A percentile compares a stretch with the other conserved stretches of the same genome.
These are phyloP conservation scores for Spiraea crenata DNA, from an alignment of 331 rosid species.

Conservation along the genomic window DNA sequence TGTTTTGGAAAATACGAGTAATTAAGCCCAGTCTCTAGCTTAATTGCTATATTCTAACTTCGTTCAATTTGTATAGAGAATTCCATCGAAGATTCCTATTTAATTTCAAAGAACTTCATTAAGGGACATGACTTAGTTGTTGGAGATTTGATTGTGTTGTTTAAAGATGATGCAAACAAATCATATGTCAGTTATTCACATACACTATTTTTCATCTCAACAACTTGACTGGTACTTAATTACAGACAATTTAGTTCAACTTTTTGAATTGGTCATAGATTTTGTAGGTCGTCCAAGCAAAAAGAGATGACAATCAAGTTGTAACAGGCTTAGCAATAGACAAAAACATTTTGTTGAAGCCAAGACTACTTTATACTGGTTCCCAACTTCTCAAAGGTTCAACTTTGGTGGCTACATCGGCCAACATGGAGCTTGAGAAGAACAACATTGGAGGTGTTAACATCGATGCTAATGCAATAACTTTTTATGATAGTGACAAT, in stretches of 20 bases:
- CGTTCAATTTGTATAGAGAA: neutral
- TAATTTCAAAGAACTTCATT: constrained; percentile 12
- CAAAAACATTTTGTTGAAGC: too few relatives aligned
- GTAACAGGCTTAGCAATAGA: too few relatives aligned
- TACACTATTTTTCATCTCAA: neutral
- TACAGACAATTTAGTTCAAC: neutral
- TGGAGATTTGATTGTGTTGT: constrained; percentile 28
- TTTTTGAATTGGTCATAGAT: too few relatives aligned
- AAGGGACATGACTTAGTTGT: neutral
- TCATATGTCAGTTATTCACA: constrained; percentile 21
- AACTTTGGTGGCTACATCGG: too few relatives aligned
- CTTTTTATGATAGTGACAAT: too few relatives aligned
- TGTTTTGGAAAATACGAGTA: constrained; percentile 31
- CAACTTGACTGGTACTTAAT: neutral
- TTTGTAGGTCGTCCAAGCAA: constrained; percentile 23
- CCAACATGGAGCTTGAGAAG: too few relatives aligned
- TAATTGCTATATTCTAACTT: too few relatives aligned
- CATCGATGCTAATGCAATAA: too few relatives aligned
- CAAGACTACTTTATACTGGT: too few relatives aligned
- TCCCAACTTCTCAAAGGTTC: too few relatives aligned
- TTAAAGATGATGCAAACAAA: constrained; percentile 20
- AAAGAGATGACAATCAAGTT: too few relatives aligned
- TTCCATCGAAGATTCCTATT: neutral
- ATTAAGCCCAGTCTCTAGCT: neutral
- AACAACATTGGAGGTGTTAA: too few relatives aligned